Evolutionary conservation across 2,329 filamentous ascomycete species (phyloP), one percentile per base, ranked within the genome.

Genomic region (Penicillium italicum): DNA sequence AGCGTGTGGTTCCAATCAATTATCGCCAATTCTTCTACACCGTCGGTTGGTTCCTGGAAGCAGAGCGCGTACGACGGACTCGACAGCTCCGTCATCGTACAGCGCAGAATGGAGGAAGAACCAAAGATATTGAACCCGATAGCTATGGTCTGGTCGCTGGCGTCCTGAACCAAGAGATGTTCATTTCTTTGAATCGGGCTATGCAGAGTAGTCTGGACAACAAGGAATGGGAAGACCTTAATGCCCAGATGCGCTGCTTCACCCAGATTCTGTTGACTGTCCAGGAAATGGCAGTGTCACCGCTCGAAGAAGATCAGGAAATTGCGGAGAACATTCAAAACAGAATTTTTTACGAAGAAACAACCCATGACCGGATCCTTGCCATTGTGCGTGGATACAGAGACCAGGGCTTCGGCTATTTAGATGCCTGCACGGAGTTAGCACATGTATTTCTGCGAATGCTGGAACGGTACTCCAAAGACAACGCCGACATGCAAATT

Each of bases 331-430:
- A 99, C 65, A 97, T 96, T 12, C 85, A 96, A 50, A 95, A 89
- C 66, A 90, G 93, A 58, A 90, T 99, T n/a, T 99, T 99, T 72
- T 99, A 99, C 75, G 94, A 99, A 73, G 91, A 97, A 69, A 85
- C 90, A 0, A 97, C 92, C 0, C 92, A 99, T 67, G 93, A 99
- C 59, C 82, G 89, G 24, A 84, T 99, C 49, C 83, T 93, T 30
- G 84, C 86, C 56, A 89, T 97, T 50, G 80, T 93, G 1, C 82
- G 88, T 60, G 87, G 83, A n/a, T 97, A 95, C 77, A 96, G 95
- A 63, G 90, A 93, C 57, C 94, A 97, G 75, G 89, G 90, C 0
- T 94, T 97, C 64, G 90, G 91, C 53, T 99, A 97, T 64, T 81
- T 99, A 1, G 92, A 99, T 73, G 88, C 92, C 6, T 87, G 88